phyloP scores from a whole-genome alignment of 2,329 filamentous ascomycete species.

The Aureobasidium pullulans region DNA sequence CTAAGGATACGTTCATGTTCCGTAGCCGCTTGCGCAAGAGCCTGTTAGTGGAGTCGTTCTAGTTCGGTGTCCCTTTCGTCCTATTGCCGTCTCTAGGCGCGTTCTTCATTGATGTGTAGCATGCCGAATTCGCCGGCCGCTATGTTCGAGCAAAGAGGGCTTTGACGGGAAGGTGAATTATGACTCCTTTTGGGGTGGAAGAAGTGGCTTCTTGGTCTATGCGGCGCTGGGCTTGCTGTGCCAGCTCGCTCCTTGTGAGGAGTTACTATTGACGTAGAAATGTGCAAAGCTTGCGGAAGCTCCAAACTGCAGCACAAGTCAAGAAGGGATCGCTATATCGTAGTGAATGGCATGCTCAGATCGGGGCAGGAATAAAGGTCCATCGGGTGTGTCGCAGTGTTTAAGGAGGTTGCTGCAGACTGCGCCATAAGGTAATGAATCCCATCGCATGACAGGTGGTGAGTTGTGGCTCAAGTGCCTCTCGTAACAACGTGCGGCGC shows the following conservation, averaged over 20 bases:
- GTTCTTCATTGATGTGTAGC: conserved; percentile 35
- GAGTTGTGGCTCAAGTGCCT: no score
- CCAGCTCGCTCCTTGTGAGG: background rate
- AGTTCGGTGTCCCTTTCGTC: conserved; percentile 57
- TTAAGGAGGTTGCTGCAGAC: no score
- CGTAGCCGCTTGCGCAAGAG: conserved; percentile 56
- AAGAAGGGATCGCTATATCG: background rate
- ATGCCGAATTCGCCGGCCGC: conserved; percentile 33
- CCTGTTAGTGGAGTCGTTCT: conserved; percentile 56
- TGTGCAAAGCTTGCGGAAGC: no score
- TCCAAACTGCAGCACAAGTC: background rate
- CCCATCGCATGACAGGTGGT: no score
- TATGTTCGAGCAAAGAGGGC: conserved; percentile 20
- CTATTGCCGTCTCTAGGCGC: conserved; percentile 49
- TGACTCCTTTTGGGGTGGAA: background rate
- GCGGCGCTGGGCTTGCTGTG: conserved; percentile 4
- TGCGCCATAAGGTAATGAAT: no score
- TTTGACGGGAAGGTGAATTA: conserved; percentile 14
- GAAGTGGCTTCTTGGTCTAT: background rate
- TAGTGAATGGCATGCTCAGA: background rate
- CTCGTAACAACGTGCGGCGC: no score
- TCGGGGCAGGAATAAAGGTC: no score
- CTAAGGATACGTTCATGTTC: conserved; percentile 59
- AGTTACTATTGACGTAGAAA: conserved; percentile 10
- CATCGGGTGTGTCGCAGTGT: no score